Percentiles rank a stretch among this genome's conserved stretches.
These are phyloP conservation scores for Bryum argenteum DNA, from an alignment of 225 moss, liverwort and hornwort species.

Conservation along the genomic window DNA sequence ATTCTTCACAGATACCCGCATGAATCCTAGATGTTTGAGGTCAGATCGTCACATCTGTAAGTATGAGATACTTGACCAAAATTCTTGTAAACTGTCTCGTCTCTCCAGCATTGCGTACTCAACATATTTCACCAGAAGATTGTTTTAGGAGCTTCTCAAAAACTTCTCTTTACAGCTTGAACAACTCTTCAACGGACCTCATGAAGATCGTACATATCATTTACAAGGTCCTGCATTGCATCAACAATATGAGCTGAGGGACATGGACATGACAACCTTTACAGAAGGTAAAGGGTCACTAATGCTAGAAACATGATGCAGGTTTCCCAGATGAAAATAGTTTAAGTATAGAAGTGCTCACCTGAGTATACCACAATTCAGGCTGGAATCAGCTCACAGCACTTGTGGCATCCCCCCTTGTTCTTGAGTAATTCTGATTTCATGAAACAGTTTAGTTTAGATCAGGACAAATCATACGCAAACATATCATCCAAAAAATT, in stretches of 20 bases:
- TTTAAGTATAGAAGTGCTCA: conserved; percentile 23
- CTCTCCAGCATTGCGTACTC: conserved; percentile 9
- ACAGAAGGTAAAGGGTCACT: background rate
- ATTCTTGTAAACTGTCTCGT: conserved; percentile 34
- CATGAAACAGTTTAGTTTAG: conserved; percentile 15
- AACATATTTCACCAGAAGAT: background rate
- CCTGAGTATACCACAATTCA: conserved; percentile 15
- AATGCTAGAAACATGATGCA: background rate
- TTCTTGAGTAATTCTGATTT: conserved; percentile 42
- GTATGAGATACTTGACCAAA: conserved; percentile 18
- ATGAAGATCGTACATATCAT: conserved; percentile 8
- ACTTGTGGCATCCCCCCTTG: conserved; percentile 57
- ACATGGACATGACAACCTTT: background rate
- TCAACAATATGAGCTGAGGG: background rate
- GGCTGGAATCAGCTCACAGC: conserved; percentile 31
- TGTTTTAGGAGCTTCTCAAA: conserved; percentile 3
- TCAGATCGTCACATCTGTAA: background rate
- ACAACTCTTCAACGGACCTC: conserved; percentile 13
- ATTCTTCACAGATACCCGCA: background rate
- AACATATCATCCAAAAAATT: no score
- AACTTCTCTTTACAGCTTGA: conserved; percentile 13
- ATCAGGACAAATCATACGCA: background rate
- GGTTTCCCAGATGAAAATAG: background rate
- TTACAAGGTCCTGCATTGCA: conserved; percentile 20
- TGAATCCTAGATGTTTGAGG: background rate